These are phyloP conservation scores for Calamus simplicifolius DNA, from an alignment of 176 grass and related monocot species.

Conservation along the genomic window DNA sequence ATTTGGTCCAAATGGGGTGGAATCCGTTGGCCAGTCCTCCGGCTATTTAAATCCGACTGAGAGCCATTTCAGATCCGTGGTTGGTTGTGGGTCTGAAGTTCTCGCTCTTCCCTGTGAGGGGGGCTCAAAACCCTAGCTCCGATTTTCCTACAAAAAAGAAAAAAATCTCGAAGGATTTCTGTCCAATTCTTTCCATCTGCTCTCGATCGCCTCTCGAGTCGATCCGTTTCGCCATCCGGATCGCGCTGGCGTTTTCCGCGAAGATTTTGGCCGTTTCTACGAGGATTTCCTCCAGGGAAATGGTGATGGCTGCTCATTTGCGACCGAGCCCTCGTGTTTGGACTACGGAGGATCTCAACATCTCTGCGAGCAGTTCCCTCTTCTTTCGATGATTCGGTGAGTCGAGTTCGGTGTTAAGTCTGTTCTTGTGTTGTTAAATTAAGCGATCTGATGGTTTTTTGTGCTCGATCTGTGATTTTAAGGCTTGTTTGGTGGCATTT, in stretches of 20 bases:
- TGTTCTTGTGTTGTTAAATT: too few relatives aligned
- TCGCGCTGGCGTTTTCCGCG: background rate
- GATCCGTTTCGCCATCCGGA: background rate
- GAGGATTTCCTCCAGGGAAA: background rate
- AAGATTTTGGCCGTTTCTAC: background rate
- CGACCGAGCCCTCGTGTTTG: background rate
- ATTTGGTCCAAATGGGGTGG: too few relatives aligned
- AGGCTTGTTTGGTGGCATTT: too few relatives aligned
- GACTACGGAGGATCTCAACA: too few relatives aligned
- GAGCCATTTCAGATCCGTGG: background rate
- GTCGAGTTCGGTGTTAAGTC: background rate
- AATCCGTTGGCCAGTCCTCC: background rate
- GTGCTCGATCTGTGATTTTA: constrained; percentile 5
- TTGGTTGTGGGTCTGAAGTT: constrained; percentile 3
- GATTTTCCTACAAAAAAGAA: background rate
- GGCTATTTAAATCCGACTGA: constrained; percentile 3
- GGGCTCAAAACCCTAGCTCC: background rate
- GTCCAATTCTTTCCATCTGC: background rate
- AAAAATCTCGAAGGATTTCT: background rate
- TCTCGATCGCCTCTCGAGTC: background rate
- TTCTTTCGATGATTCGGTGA: constrained; percentile 23
- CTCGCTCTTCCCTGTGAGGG: background rate
- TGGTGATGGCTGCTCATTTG: background rate
- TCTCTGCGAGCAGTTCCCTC: background rate
- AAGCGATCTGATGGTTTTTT: background rate